Evolutionary conservation across 805 yeast genomes (phyloP).

Genomic region (Myxozyma kluyveri): DNA sequence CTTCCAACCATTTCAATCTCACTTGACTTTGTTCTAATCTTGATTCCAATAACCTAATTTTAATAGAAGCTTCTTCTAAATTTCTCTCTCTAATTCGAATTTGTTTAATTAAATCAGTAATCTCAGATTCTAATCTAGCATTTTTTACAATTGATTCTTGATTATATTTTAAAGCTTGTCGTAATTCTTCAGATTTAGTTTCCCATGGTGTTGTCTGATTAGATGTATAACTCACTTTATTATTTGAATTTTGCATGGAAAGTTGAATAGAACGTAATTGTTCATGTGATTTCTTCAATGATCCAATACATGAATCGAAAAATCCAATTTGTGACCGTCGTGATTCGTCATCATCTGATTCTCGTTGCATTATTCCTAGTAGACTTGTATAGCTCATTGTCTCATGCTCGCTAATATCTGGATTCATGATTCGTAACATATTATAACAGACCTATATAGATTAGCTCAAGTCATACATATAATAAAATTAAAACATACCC

Average conservation of each 20-base stretch:
- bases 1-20: conserved; percentile 20
- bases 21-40: conserved; percentile 25
- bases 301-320: conserved; percentile 5
- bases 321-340: too few species aligned
- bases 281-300: too few species aligned
- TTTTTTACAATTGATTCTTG: conserved; percentile 21
- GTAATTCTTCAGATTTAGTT: conserved; percentile 23
- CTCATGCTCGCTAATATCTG: background rate
- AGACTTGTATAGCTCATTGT: background rate
- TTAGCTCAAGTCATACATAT: too few species aligned
- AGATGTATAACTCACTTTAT: background rate
- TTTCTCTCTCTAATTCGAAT: conserved; percentile 28
- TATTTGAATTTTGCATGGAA: too few species aligned
- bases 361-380: background rate
- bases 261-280: too few species aligned
- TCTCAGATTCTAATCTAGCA: conserved; percentile 27
- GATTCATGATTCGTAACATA: background rate
- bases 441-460: background rate
- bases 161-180: conserved; percentile 13
- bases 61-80: conserved; percentile 34
- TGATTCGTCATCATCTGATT: too few species aligned
- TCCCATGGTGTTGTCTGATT: conserved; percentile 32
- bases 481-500: too few species aligned
- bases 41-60: conserved; percentile 28
- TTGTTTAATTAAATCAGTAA: conserved; percentile 23